Evolutionary conservation across 208 protist species (phyloP), one percentile per base, ranked within the genome.

Genomic region (Leishmania tropica): DNA sequence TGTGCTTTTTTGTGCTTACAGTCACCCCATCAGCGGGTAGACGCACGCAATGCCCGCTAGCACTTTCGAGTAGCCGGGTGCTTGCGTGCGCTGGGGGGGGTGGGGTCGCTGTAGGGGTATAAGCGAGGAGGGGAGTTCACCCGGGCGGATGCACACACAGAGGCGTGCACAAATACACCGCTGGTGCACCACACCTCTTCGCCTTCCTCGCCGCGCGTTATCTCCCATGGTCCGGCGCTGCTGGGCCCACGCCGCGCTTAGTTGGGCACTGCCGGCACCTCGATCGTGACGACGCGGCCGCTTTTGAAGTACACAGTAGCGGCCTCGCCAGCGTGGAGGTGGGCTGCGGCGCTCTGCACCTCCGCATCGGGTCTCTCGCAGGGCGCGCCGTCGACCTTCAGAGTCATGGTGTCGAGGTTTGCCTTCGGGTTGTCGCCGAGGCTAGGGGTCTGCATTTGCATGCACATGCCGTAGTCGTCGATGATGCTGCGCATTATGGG

Each of bases 291-390:
- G 31, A 76, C 81, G 54, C 78, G 78, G 15, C 90, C 87, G 71
- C 83, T 87, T 73, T 90, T 90, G 68, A 93, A 93, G 80, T 87
- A 85, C 40, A 86, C 89, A 10, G 70, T 86, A 17, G 87, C 92
- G 47, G 79, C 89, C 82, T 96, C 93, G 13, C 93, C 89, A 6
- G 90, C 53, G 83, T 94, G 90, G n/a, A 96, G 72, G 89, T 94
- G 87, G 28, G 73, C 19, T 8, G 82, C 48, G 19, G 88, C 93
- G 53, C 45, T 74, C 76, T 13, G 13, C 45, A 94, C 31, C 70
- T 92, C 88, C 10, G 65, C 83, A 53, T 89, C 85, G 17, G 78
- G 65, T 6, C 48, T 65, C 21, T 76, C 56, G n/a, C 79, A 78
- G 15, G 82, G 76, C 2, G 76, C 84, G n/a, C 85, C 89, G 68